phyloP scores from a whole-genome alignment of 768 basidiomycete genomes.

The Tubosaeta sp. region DNA sequence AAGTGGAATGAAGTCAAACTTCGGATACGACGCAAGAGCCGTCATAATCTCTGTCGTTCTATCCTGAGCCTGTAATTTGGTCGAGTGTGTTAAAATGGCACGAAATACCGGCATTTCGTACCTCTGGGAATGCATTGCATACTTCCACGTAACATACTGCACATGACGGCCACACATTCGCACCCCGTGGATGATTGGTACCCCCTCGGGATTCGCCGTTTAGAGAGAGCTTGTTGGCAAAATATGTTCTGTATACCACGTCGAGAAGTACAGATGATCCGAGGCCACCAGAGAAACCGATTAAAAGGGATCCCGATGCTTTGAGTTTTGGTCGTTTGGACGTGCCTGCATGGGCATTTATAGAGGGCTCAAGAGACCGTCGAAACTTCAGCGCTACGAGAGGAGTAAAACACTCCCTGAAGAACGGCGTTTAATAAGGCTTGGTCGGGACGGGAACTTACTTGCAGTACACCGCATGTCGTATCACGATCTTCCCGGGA shows the following conservation, averaged over 20 bases:
- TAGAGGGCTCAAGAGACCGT: slow-evolving; percentile 56
- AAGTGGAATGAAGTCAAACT: slow-evolving; percentile 56
- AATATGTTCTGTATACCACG: slow-evolving; percentile 58
- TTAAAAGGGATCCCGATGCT: slow-evolving; percentile 61
- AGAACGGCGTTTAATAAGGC: neutral
- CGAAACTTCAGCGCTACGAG: slow-evolving; percentile 62
- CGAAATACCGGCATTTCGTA: slow-evolving; percentile 32
- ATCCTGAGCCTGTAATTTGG: slow-evolving; percentile 45
- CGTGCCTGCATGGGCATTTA: slow-evolving; percentile 54
- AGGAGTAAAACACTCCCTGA: slow-evolving; percentile 63
- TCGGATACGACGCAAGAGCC: slow-evolving; percentile 44
- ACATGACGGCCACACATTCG: slow-evolving; percentile 58
- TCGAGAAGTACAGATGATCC: slow-evolving; percentile 73
- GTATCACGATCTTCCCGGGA: slow-evolving; percentile 63
- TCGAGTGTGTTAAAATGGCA: slow-evolving; percentile 1
- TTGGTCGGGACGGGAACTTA: slow-evolving; percentile 32
- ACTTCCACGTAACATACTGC: slow-evolving; percentile 69
- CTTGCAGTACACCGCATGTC: slow-evolving; percentile 86
- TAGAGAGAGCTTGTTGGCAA: slow-evolving; percentile 28
- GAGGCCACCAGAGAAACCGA: slow-evolving; percentile 77
- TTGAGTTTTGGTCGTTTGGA: slow-evolving; percentile 57
- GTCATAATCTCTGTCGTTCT: slow-evolving; percentile 48
- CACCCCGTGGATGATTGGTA: slow-evolving; percentile 61
- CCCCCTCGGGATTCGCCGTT: slow-evolving; percentile 45
- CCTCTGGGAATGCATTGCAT: slow-evolving; percentile 56